Conservation (phyloP, 805 yeast genomes). For the Hanseniaspora mollemarum region DNA sequence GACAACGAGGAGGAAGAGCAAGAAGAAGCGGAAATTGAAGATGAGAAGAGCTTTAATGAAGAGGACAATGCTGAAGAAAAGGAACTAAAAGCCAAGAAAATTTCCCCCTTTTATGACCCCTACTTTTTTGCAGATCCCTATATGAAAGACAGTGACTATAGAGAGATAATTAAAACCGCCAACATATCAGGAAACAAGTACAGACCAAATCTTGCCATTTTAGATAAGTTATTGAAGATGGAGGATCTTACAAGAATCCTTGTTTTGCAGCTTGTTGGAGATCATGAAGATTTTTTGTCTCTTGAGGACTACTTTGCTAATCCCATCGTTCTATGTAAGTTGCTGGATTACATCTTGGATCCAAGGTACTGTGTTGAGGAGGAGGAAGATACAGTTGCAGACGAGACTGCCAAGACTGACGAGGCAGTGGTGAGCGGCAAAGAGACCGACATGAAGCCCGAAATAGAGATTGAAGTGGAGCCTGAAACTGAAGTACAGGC, state of each 20-base stretch:
- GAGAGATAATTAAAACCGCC: slow-evolving; percentile 1
- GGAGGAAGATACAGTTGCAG: slow-evolving; percentile 11
- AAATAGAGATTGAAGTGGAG: too few relatives aligned
- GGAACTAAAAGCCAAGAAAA: not conserved
- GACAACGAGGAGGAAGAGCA: not conserved
- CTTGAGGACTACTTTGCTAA: slow-evolving; percentile 69
- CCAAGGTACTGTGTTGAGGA: slow-evolving; percentile 21
- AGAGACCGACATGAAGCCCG: too few relatives aligned
- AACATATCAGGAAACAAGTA: slow-evolving; percentile 19
- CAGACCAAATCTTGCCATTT: slow-evolving; percentile 33
- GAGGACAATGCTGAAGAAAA: not conserved
- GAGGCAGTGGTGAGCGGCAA: slow-evolving; percentile 25
- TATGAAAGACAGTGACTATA: slow-evolving; percentile 1
- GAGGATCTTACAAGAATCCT: slow-evolving; percentile 64
- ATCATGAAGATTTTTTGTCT: slow-evolving; percentile 28
- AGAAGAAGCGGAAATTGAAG: not conserved
- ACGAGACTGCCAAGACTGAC: slow-evolving; percentile 11
- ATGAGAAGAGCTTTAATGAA: not conserved
- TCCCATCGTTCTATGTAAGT: slow-evolving; percentile 56
- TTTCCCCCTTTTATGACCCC: not conserved
- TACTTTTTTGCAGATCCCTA: slow-evolving; percentile 2
- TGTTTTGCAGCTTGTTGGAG: slow-evolving; percentile 25
- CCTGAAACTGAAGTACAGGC: not conserved
- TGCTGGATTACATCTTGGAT: slow-evolving; percentile 54
- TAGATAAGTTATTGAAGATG: slow-evolving; percentile 60